Evolutionary conservation across 805 yeast genomes (phyloP), one percentile per base, ranked within the genome.

Genomic region (Nakazawaea wyomingensis): DNA sequence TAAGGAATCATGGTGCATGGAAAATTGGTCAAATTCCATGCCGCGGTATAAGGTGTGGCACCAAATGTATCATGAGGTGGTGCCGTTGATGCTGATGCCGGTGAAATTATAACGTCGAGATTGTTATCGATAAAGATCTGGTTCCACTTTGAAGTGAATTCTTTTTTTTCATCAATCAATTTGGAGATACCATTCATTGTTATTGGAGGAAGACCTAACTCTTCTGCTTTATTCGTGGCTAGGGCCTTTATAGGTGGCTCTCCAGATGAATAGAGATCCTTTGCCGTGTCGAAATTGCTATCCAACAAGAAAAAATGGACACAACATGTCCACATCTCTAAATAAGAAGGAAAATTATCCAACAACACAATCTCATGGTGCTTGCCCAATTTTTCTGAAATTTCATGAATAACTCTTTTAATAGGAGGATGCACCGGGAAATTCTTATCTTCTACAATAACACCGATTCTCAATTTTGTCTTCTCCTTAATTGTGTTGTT

Each of bases 341-440:
- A n/a, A 16, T 24, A 41, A 2, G 39, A 29, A 21, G 44, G 44
- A 29, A 20, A 22, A 3, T 20, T 21, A 4, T 29, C 24, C 8
- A 47, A 7, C 6, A 67, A 69, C 31, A 75, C 61, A n/a, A 74
- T 61, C 42, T 70, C 74, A 43, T 69, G 77, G 26, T 81, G 78
- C 19, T 67, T 66, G 22, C 55, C 51, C 26, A 65, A 50, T 38
- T 52, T 51, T 20, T 52, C 61, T 5, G 48, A 53, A 2, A 55
- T 57, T 10, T 50, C 49, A 14, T 63, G 51, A 37, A 77, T 34
- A 1, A 69, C 74, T 49, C 81, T 62, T 14, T 62, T 56, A 34
- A 74, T 65, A 32, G 83, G 80, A 8, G 84, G 83, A 37, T 76
- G 70, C 35, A 78, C 75, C 43, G 71, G 72, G 13, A 75, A 78